phyloP scores from a whole-genome alignment of 345 rosid genomes.

The Durio zibethinus region DNA sequence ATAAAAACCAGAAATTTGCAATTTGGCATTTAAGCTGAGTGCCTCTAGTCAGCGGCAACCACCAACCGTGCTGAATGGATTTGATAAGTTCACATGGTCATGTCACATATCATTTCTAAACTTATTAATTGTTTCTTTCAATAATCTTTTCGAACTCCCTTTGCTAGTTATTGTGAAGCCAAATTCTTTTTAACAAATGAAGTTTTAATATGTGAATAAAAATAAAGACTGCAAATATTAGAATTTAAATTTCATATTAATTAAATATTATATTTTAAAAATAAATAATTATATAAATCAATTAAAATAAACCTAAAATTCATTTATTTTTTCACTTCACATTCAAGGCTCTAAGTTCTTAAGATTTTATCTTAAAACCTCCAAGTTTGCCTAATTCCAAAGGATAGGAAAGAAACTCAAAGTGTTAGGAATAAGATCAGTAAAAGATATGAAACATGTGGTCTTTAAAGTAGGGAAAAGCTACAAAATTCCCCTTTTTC shows the following conservation, averaged over 20 bases:
- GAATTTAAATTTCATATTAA: too few species aligned
- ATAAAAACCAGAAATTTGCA: background rate
- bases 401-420: background rate
- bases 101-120: background rate
- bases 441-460: background rate
- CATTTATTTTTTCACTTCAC: background rate
- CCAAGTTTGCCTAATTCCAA: background rate
- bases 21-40: background rate
- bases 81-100: background rate
- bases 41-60: background rate
- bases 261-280: too few species aligned
- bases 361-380: background rate
- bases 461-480: too few species aligned
- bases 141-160: background rate
- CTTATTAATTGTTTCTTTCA: background rate
- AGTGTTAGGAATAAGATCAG: background rate
- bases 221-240: too few species aligned
- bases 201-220: too few species aligned
- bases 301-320: too few species aligned
- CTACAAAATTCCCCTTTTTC: too few species aligned
- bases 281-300: too few species aligned
- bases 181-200: too few species aligned
- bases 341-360: background rate
- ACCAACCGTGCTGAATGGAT: background rate
- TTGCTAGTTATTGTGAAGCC: background rate